Base-by-base conservation (phyloP, 768 basidiomycete species). In the Lactarius hatsudake region DNA sequence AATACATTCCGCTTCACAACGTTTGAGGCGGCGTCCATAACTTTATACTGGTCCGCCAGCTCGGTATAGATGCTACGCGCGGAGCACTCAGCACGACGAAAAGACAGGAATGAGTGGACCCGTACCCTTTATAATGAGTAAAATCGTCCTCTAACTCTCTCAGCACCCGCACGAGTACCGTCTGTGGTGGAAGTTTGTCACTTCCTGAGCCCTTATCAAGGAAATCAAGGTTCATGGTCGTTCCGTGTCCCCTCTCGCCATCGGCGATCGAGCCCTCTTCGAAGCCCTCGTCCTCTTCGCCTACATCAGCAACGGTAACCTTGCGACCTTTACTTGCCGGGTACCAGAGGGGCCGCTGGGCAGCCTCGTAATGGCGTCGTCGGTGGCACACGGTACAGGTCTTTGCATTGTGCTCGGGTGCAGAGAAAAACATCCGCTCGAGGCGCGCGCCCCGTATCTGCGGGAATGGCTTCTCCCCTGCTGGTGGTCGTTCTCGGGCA, bases 81-180 rank as follows among this genome's bases (percentile, higher is more conserved):
- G 70, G 58, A 54, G 8, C n/a, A 55, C 61, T 48, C 20, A 40
- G 53, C 64, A 63, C 26, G 28, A 51, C 17, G 10, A 56, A 64
- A 67, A 28, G 12, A 7, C 5, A 43, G 55, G n/a, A 51, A 43
- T 56, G 57, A 65, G 20, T 42, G 38, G 8, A 23, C 28, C 79
- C 87, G 34, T 71, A 98, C 97, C 90, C 87, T 78, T 94, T 97
- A 76, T 96, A 96, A 78, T 94, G 93, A 42, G 86, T 86, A 73
- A 98, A 98, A 74, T 99, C 96, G 68, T 94, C 94, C 75, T 98
- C 96, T 9, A 99, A 81, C 76, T 96, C 94, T 67, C 89, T 76
- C 36, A 98, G 79, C 13, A 97, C 93, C 4, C 91, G 81, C 34
- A 87, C 83, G 4, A 97, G 83, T 15, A 96, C 86, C 0, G 94